Evolutionary conservation across 441 rosid genomes (phyloP), one percentile per base, ranked within the genome.

Genomic region (Sinapis alba): DNA sequence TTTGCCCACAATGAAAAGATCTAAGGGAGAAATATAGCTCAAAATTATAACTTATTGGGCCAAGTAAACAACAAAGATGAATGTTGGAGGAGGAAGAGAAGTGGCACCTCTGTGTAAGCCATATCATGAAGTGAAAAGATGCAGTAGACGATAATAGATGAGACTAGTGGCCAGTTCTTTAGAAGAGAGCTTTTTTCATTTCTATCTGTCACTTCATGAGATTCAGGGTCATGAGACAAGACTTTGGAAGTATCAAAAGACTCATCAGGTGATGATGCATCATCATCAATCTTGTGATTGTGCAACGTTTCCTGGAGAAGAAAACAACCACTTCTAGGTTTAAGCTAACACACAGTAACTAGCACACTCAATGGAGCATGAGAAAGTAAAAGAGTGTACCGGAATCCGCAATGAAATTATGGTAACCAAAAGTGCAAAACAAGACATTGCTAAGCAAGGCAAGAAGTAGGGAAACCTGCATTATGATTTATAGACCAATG

Each of bases 1-100:
- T 85, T 92, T 9, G 97, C 98, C 98, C 99, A 95, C 20, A 95
- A 36, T 7, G 98, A 91, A 76, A 95, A 93, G 74, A 95, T 87
- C 99, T 93, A 34, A 57, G 23, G 26, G 73, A 53, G 41, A 66
- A 71, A 50, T 4, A 75, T 64, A 36, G 21, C 26, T 47, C 0
- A 34, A 59, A 10, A 32, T 6, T 27, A 34, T 7, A n/a, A 1
- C 16, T 4, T 13, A 13, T 30, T 4, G 6, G 30, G 34, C 2
- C 43, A 54, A 30, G 10, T 32, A 34, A n/a, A 19, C 13, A 67
- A 30, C 7, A 8, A 58, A n/a, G 56, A 38, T 36, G 71, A n/a
- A 62, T 16, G 43, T 30, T 41, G 64, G 19, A 23, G 64, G 19
- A 23, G 43, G 60, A 15, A 30, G 24, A 65, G 41, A 34, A 54